Base-by-base conservation (phyloP, 768 basidiomycete genomes). In the Rickenella mellea region DNA sequence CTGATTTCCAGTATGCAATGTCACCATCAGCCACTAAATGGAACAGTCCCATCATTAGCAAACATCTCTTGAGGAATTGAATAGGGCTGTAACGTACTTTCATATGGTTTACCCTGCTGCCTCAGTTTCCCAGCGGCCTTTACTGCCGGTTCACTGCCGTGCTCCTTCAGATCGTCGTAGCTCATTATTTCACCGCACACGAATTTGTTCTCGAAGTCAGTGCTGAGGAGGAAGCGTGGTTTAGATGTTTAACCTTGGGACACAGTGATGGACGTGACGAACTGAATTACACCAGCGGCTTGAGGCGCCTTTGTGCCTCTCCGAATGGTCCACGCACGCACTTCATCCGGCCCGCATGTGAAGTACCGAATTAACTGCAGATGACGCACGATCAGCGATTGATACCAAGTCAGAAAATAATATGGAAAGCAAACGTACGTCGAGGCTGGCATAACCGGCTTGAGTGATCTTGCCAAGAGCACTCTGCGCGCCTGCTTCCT, bases 221-320 rank as follows among this genome's bases (percentile, higher is more conserved):
- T 83, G 71, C 86, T 89, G 46, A 2, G 14, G 27, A 28, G 14
- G 40, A 27, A 6, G 19, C 65, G 94, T 92, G 63, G 93, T 87
- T 67, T 96, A 91, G 57, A 97, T 96, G 64, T 96, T 92, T 38
- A 88, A 83, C 70, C 86, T 88, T 46, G 3, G 14, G 27, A 31
- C 10, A 40, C 27, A 6, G 19, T 6, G n/a, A 14, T 19, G 35
- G 15, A 28, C 25, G 26, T 22, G 10, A 70, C 84, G 39, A 56
- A 90, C 84, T 98, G 94, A 56, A 98, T 98, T 50, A 98, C 91
- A 62, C 96, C 96, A 28, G 96, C 96, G 6, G 96, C 96, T 58
- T 91, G 86, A 2, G 94, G 96, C 1, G 96, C 94, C 59, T 92
- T 96, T 21, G 83, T 93, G 17, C 90, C 92, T 45, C 78, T 80